A percentile compares a stretch with the other conserved stretches of the same genome.
phyloP scores from a whole-genome alignment of 768 basidiomycete genomes.

The Hydnomerulius pinastri region DNA sequence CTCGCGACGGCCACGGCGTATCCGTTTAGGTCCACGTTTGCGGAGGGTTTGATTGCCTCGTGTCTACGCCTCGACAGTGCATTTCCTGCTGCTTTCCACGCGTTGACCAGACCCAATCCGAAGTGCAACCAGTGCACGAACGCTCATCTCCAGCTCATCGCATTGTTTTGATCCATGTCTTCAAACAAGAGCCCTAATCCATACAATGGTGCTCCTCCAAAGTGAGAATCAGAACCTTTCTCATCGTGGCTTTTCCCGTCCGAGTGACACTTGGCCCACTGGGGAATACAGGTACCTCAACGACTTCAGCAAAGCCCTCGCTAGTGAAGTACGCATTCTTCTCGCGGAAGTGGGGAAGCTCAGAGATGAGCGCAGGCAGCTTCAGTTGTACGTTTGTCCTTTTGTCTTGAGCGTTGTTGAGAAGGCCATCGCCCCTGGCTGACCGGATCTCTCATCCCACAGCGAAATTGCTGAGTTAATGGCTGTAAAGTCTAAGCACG shows the following conservation, averaged over 20 bases:
- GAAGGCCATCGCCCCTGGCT: too few species aligned
- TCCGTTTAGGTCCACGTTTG: background rate
- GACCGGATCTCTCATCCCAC: background rate
- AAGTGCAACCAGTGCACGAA: too few species aligned
- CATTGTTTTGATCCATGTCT: conserved; percentile 24
- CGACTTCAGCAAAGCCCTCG: conserved; percentile 64
- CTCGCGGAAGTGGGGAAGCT: conserved; percentile 62
- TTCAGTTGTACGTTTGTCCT: conserved; percentile 51
- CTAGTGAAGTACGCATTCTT: conserved; percentile 60
- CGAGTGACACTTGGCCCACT: too few species aligned
- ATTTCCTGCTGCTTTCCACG: too few species aligned
- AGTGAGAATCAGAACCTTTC: conserved; percentile 23
- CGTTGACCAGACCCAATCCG: too few species aligned
- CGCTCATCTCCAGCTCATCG: background rate
- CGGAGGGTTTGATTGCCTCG: background rate
- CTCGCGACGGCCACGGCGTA: background rate
- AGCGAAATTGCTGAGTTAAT: conserved; percentile 87
- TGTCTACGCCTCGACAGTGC: too few species aligned
- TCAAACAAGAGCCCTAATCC: conserved; percentile 34
- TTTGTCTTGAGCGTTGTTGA: too few species aligned
- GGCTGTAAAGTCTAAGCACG: conserved; percentile 81
- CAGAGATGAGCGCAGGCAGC: conserved; percentile 55
- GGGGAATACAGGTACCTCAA: conserved; percentile 57
- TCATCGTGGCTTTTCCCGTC: conserved; percentile 2
- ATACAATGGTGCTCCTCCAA: conserved; percentile 35